Conservation (phyloP, 1,284 basidiomycete genomes). For the Fistulina hepatica region DNA sequence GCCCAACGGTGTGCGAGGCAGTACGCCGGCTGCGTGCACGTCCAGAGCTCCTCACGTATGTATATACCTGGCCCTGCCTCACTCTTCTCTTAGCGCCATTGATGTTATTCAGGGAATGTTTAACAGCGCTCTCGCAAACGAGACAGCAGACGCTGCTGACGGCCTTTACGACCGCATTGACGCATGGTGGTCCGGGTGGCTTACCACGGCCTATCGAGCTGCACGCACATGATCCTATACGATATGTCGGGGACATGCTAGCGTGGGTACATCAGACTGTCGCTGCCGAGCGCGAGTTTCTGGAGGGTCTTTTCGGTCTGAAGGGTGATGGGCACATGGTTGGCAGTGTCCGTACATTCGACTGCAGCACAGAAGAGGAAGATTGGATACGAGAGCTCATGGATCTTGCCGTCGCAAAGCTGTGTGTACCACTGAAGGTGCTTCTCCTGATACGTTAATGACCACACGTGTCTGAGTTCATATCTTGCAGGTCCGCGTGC, state of each 20-base stretch:
- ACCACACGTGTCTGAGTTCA: slow-evolving; percentile 6
- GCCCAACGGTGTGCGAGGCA: slow-evolving; percentile 58
- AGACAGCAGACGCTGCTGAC: slow-evolving; percentile 73
- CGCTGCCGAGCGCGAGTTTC: slow-evolving; percentile 87
- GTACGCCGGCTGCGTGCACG: slow-evolving; percentile 63
- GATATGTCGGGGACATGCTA: slow-evolving; percentile 97
- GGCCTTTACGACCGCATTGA: slow-evolving; percentile 80
- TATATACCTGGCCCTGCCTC: slow-evolving; percentile 13
- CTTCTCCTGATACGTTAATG: slow-evolving; percentile 5
- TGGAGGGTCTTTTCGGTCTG: slow-evolving; percentile 75
- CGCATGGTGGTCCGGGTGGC: slow-evolving; percentile 80
- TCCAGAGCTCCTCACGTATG: slow-evolving; percentile 72
- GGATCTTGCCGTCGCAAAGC: slow-evolving; percentile 74
- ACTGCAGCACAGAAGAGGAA: slow-evolving; percentile 55
- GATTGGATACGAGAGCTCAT: slow-evolving; percentile 74
- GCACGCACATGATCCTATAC: slow-evolving; percentile 92
- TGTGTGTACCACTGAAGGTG: slow-evolving; percentile 82
- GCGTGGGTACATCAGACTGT: slow-evolving; percentile 98
- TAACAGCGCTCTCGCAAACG: slow-evolving; percentile 69
- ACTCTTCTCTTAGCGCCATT: slow-evolving; percentile 3
- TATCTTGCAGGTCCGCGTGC: slow-evolving; percentile 58
- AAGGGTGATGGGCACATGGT: slow-evolving; percentile 63
- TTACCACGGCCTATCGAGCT: slow-evolving; percentile 91
- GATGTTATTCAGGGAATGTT: slow-evolving; percentile 54
- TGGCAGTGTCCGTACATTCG: slow-evolving; percentile 54